Conservation (phyloP, 129 eudicot species). For the Flaveria trinervia region DNA sequence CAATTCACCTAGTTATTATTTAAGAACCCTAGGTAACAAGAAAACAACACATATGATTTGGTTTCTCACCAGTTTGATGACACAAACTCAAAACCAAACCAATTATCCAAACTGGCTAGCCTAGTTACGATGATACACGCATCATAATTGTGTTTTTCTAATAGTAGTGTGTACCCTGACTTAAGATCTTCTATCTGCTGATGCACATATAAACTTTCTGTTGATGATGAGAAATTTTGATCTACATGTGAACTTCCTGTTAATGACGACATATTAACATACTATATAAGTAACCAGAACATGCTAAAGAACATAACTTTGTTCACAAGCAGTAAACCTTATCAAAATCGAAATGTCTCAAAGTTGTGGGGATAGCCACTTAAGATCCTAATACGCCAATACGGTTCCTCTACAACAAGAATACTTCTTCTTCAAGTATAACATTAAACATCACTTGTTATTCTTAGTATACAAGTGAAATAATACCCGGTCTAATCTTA, state of each 20-base stretch:
- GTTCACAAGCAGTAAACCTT: background rate
- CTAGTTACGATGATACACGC: no score
- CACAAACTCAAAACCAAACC: no score
- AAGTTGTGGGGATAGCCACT: background rate
- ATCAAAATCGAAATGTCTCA: constrained; percentile 15
- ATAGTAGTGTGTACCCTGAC: no score
- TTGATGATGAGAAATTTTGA: background rate
- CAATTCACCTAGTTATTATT: background rate
- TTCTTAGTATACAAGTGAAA: constrained; percentile 21
- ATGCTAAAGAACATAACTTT: background rate
- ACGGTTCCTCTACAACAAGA: constrained; percentile 14
- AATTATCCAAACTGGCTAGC: no score
- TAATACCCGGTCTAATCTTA: constrained; percentile 23
- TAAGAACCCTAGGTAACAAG: background rate
- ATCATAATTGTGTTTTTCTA: no score
- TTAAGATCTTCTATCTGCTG: no score
- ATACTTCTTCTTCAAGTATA: constrained; percentile 4
- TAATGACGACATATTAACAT: background rate
- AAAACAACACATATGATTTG: background rate
- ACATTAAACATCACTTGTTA: background rate
- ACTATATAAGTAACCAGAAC: background rate
- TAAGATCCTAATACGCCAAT: background rate
- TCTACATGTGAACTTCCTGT: background rate
- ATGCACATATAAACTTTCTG: no score
- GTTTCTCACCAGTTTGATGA: background rate